Percentiles rank a stretch among this genome's conserved stretches.
phyloP scores from a whole-genome alignment of 345 rosid genomes.

The Pistacia integerrima region DNA sequence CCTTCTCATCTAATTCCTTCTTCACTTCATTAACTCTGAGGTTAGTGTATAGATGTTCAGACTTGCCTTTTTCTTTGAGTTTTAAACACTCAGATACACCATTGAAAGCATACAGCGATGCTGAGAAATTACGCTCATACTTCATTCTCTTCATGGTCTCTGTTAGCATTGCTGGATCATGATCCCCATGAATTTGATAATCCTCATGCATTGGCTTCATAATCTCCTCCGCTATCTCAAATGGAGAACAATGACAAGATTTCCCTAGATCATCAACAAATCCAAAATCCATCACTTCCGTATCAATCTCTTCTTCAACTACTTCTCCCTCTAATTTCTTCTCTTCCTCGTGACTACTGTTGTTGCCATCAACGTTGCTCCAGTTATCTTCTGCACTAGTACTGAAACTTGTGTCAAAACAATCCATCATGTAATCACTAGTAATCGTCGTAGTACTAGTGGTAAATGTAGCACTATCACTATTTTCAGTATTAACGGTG shows the following conservation, averaged over 20 bases:
- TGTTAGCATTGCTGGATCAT: conserved; percentile 23
- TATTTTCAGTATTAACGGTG: background rate
- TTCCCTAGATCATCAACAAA: conserved; percentile 19
- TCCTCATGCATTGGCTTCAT: conserved; percentile 28
- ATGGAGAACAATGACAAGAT: conserved; percentile 29
- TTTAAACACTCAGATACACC: conserved; percentile 45
- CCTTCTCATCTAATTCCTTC: background rate
- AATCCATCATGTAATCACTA: conserved; percentile 6
- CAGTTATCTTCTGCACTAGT: conserved; percentile 6
- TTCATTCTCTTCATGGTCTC: conserved; percentile 33
- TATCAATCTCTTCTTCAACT: conserved; percentile 22
- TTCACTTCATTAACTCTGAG: background rate
- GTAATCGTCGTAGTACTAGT: background rate
- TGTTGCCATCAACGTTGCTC: background rate
- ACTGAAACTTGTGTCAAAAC: conserved; percentile 20
- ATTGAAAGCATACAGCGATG: conserved; percentile 49
- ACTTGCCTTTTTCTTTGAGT: conserved; percentile 14
- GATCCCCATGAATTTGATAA: background rate
- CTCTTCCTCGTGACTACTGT: background rate
- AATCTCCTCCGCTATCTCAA: conserved; percentile 45
- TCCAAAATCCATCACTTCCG: conserved; percentile 25
- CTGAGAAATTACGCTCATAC: conserved; percentile 46
- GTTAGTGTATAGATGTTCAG: conserved; percentile 5
- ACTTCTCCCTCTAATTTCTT: conserved; percentile 2
- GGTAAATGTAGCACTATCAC: background rate